Base-by-base conservation (phyloP, 139 green algal genomes). In the Chlorella vulgaris region DNA sequence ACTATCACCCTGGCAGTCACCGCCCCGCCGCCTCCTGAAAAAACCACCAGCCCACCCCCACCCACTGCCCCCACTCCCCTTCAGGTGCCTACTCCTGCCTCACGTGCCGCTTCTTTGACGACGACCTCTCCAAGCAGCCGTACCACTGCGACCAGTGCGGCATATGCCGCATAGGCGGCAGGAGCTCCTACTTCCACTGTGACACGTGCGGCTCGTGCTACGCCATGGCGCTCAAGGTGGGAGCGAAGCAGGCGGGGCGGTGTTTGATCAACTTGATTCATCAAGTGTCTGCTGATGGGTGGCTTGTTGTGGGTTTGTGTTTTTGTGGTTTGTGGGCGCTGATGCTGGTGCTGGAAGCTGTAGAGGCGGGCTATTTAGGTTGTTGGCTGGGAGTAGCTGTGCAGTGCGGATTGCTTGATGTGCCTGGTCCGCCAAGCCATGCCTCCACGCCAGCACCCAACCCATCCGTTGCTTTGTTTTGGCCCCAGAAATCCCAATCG, bases 161-260 rank as follows among this genome's bases (percentile, higher is more conserved):
- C 73, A 79, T 79, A 50, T 79, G 73, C 73, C 73, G 95, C 19
- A 93, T 98, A 26, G 95, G 95, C 29, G 95, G 95, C 4, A 80
- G 88, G 0, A 84, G 94, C 1, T 95, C 97, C 83, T 98, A 94
- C 84, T 98, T 98, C 85, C 95, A 98, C 90, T 98, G 95, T 88
- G 31, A 84, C 31, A 95, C 87, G 1, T 98, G 94, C 86, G 95
- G 93, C 82, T 97, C 91, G 85, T 99, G 96, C 91, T 98, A 98
- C 85, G 84, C 84, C 53, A 87, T 88, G 7, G 67, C 80, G 3
- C 67, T 92, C 29, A 33, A 86, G 82, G 88, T 88, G 73, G 19
- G 74, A 15, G 66, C 3, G 21, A 22, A 1, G 36, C 1, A 10
- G 31, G 62, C 22, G 31, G 3, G 29, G 7, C 1, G 3, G 10